phyloP scores from a whole-genome alignment of 495 filamentous ascomycete species.

The Penicillium soppii region DNA sequence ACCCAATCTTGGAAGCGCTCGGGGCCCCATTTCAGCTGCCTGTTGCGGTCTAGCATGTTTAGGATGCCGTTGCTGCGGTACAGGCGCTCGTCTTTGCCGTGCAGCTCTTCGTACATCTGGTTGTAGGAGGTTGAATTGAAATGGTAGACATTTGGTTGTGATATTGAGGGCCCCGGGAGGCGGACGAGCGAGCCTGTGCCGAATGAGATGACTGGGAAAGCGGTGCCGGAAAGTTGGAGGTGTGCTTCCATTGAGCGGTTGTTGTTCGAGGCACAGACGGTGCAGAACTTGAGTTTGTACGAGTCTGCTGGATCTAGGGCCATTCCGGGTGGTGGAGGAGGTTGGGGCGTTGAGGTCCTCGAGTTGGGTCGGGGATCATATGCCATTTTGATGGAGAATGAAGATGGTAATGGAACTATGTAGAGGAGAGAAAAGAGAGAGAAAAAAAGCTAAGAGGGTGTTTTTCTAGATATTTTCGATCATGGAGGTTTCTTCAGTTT shows the following conservation, averaged over 20 bases:
- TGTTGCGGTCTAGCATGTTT: constrained; percentile 93
- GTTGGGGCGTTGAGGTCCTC: constrained; percentile 41
- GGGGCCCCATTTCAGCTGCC: constrained; percentile 87
- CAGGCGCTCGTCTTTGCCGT: constrained; percentile 78
- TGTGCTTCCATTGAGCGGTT: constrained; percentile 99
- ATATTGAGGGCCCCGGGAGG: constrained; percentile 86
- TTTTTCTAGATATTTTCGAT: constrained; percentile 16
- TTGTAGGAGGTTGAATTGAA: constrained; percentile 96
- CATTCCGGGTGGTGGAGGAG: constrained; percentile 43
- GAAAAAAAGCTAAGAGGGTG: constrained; percentile 13
- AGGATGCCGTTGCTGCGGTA: constrained; percentile 91
- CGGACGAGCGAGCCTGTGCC: constrained; percentile 95
- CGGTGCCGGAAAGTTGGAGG: constrained; percentile 70
- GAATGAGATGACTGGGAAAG: constrained; percentile 97
- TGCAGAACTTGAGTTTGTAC: constrained; percentile 94
- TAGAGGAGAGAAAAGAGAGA: constrained; percentile 5
- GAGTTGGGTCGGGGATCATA: constrained; percentile 55
- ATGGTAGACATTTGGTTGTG: constrained; percentile 92
- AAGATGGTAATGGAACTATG: constrained; percentile 7
- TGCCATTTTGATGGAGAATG: constrained; percentile 42
- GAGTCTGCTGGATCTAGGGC: constrained; percentile 42
- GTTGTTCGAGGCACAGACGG: constrained; percentile 96
- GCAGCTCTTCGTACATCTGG: constrained; percentile 84
- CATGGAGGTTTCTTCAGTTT: constrained; percentile 42
- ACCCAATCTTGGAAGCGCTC: constrained; percentile 99